phyloP scores from a whole-genome alignment of 495 filamentous ascomycete genomes.

The Amphirosellinia nigrospora region DNA sequence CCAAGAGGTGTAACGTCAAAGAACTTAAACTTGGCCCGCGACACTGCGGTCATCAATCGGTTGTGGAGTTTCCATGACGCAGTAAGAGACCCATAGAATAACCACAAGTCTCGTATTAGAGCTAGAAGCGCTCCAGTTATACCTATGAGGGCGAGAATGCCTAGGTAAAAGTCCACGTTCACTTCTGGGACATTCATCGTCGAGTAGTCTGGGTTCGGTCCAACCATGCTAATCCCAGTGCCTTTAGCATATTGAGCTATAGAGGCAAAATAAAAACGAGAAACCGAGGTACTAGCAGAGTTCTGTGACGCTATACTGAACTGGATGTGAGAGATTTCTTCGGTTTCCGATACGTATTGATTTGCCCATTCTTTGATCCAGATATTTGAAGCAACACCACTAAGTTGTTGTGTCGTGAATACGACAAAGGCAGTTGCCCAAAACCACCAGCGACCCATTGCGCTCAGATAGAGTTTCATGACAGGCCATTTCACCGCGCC shows the following conservation, averaged over 20 bases:
- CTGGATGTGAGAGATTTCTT: slow-evolving; percentile 34
- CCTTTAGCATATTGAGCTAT: slow-evolving; percentile 42
- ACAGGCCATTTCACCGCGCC: slow-evolving; percentile 88
- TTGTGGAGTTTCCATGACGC: slow-evolving; percentile 88
- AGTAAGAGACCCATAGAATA: slow-evolving; percentile 91
- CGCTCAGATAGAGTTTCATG: slow-evolving; percentile 78
- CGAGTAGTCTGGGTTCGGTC: slow-evolving; percentile 33
- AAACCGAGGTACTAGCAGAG: slow-evolving; percentile 32
- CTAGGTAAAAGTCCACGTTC: slow-evolving; percentile 82
- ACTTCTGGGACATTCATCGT: slow-evolving; percentile 60
- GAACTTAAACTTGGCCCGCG: slow-evolving; percentile 92
- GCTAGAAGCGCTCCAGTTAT: slow-evolving; percentile 75
- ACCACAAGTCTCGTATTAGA: slow-evolving; percentile 76
- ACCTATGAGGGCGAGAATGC: slow-evolving; percentile 81
- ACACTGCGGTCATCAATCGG: slow-evolving; percentile 76
- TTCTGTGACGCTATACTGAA: slow-evolving; percentile 47
- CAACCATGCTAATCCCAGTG: slow-evolving; percentile 26
- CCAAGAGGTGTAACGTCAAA: slow-evolving; percentile 97
- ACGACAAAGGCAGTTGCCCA: slow-evolving; percentile 77
- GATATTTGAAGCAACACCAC: slow-evolving; percentile 81
- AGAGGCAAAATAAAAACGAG: slow-evolving; percentile 43
- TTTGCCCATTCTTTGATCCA: slow-evolving; percentile 93
- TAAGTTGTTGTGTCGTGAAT: slow-evolving; percentile 82
- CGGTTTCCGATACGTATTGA: slow-evolving; percentile 51
- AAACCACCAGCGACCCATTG: slow-evolving; percentile 96